Evolutionary conservation across 1,284 basidiomycete genomes (phyloP).

Genomic region (Cystobasidium sp.): DNA sequence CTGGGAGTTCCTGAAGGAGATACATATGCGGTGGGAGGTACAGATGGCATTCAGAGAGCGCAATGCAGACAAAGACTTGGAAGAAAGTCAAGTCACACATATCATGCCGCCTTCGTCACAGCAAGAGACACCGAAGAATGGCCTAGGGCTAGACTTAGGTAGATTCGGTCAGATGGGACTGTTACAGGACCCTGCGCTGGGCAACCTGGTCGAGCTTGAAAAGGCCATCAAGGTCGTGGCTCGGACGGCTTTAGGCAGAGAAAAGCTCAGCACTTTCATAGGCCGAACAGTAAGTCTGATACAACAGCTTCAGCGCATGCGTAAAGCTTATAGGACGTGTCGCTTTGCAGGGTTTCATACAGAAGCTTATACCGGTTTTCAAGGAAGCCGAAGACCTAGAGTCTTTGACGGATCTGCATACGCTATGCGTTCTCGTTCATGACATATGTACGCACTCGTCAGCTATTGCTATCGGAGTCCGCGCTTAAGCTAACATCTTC

Average conservation of each 20-base stretch:
- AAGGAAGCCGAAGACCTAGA: constrained; percentile 90
- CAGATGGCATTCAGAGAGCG: constrained; percentile 11
- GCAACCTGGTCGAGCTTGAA: constrained; percentile 56
- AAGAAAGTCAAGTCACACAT: constrained; percentile 44
- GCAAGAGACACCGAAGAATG: not conserved
- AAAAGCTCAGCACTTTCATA: constrained; percentile 78
- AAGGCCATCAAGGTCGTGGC: constrained; percentile 56
- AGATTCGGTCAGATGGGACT: constrained; percentile 28
- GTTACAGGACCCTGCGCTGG: constrained; percentile 56
- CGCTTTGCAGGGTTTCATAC: constrained; percentile 83
- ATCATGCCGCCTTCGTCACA: constrained; percentile 11
- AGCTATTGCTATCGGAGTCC: not conserved
- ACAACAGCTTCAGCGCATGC: constrained; percentile 50
- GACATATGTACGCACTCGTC: constrained; percentile 71
- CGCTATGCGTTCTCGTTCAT: constrained; percentile 89
- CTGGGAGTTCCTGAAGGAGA: constrained; percentile 95
- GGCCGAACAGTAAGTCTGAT: constrained; percentile 56
- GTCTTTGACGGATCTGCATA: constrained; percentile 83
- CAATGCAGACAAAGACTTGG: constrained; percentile 17
- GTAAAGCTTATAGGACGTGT: constrained; percentile 56
- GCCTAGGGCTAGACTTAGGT: constrained; percentile 5
- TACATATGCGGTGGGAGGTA: constrained; percentile 74
- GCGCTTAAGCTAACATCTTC: not conserved
- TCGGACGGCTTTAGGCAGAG: constrained; percentile 70
- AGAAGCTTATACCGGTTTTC: constrained; percentile 80